phyloP scores from a whole-genome alignment of 305 asterid species.

The Fraxinus baroniana region DNA sequence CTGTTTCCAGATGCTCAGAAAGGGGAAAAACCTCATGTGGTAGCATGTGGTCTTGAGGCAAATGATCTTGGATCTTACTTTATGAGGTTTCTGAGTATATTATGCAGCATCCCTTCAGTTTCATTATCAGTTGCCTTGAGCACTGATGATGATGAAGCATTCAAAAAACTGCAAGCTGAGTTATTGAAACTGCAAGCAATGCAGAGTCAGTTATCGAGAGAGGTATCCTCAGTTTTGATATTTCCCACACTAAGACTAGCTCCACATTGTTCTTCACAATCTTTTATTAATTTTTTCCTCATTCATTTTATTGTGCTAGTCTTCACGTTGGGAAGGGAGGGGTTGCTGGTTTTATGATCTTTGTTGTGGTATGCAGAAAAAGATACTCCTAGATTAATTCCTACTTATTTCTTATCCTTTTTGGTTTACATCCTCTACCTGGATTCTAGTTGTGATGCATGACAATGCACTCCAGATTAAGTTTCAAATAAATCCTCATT shows the following conservation, averaged over 20 bases:
- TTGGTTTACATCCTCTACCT: background rate
- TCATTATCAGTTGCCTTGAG: conserved; percentile 69
- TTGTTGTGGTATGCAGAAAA: background rate
- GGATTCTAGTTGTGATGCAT: background rate
- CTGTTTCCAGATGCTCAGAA: conserved; percentile 74
- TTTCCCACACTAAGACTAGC: background rate
- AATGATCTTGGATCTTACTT: conserved; percentile 89
- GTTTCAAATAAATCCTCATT: background rate
- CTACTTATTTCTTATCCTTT: background rate
- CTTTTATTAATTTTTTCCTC: background rate
- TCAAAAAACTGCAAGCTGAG: conserved; percentile 66
- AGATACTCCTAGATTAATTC: background rate
- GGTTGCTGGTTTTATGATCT: background rate
- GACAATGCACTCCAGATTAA: background rate
- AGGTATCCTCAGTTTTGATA: conserved; percentile 43
- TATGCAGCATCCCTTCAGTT: conserved; percentile 89
- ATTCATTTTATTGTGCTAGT: background rate
- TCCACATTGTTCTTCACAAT: background rate
- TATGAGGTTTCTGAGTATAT: conserved; percentile 66
- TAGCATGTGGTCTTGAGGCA: conserved; percentile 56
- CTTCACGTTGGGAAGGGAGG: background rate
- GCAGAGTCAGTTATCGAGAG: conserved; percentile 72
- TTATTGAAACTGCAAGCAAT: conserved; percentile 66
- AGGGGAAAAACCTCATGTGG: conserved; percentile 59
- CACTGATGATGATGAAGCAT: conserved; percentile 72